phyloP scores from a whole-genome alignment of 345 rosid genomes.

The Euphorbia tirucalli region DNA sequence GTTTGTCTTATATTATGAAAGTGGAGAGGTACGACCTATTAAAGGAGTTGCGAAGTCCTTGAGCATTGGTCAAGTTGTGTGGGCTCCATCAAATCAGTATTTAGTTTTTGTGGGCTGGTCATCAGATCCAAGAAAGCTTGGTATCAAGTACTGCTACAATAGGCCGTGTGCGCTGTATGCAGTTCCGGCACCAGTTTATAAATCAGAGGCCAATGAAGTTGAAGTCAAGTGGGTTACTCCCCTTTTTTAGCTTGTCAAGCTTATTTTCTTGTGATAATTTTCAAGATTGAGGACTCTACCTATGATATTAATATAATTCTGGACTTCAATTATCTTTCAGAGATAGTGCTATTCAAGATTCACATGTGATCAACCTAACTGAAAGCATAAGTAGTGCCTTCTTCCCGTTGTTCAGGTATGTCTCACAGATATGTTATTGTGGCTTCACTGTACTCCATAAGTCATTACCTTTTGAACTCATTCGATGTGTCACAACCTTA shows the following conservation, averaged over 20 bases:
- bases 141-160: slow-evolving; percentile 81
- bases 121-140: slow-evolving; percentile 73
- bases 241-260: slow-evolving; percentile 4
- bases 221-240: slow-evolving; percentile 51
- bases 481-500: neutral
- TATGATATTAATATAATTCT: slow-evolving; percentile 8
- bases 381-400: slow-evolving; percentile 73
- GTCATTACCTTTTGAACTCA: neutral
- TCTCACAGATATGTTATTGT: neutral
- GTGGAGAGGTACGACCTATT: slow-evolving; percentile 68
- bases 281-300: slow-evolving; percentile 5
- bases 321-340: slow-evolving; percentile 34
- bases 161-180: slow-evolving; percentile 80
- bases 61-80: slow-evolving; percentile 89
- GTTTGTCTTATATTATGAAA: slow-evolving; percentile 24
- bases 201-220: slow-evolving; percentile 31
- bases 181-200: slow-evolving; percentile 36
- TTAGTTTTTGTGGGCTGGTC: slow-evolving; percentile 91
- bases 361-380: slow-evolving; percentile 47
- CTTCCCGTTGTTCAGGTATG: slow-evolving; percentile 79
- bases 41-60: slow-evolving; percentile 68
- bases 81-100: slow-evolving; percentile 71
- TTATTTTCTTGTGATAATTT: slow-evolving; percentile 1
- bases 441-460: neutral
- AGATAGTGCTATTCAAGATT: slow-evolving; percentile 46